phyloP scores from a whole-genome alignment of 345 rosid genomes.

The Aquilaria malaccensis region DNA sequence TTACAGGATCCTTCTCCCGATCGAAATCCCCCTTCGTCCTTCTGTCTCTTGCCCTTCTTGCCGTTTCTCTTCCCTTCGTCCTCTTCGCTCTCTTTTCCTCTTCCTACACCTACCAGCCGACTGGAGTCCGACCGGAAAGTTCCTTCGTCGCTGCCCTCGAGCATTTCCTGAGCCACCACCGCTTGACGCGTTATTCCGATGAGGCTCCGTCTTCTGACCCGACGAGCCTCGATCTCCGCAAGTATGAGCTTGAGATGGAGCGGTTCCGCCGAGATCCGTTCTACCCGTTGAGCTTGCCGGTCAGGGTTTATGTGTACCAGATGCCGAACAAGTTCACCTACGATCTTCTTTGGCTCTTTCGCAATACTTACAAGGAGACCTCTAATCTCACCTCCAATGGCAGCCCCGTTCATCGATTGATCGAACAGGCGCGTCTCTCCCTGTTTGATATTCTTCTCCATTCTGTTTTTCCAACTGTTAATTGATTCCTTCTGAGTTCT shows the following conservation, averaged over 20 bases:
- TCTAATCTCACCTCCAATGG: conserved; percentile 91
- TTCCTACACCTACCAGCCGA: neutral
- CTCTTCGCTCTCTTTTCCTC: conserved; percentile 19
- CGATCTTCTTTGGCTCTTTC: conserved; percentile 72
- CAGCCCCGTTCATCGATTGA: conserved; percentile 92
- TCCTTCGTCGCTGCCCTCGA: conserved; percentile 76
- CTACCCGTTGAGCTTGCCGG: conserved; percentile 45
- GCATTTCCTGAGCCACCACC: conserved; percentile 34
- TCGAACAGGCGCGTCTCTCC: conserved; percentile 53
- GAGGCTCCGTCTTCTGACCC: conserved; percentile 33
- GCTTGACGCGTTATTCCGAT: conserved; percentile 28
- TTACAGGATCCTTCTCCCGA: conserved; percentile 21
- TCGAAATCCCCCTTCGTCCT: conserved; percentile 36
- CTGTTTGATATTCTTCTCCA: neutral
- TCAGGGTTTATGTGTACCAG: conserved; percentile 80
- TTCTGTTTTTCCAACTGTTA: neutral
- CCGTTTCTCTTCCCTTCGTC: conserved; percentile 21
- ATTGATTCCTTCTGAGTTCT: neutral
- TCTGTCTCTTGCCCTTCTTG: conserved; percentile 25
- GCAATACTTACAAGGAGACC: conserved; percentile 59
- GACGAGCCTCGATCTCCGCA: conserved; percentile 34
- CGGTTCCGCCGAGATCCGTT: conserved; percentile 30
- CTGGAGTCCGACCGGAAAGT: conserved; percentile 29
- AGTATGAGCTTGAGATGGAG: conserved; percentile 36
- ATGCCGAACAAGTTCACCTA: conserved; percentile 87